phyloP scores from a whole-genome alignment of 2,329 filamentous ascomycete species.

The Fusarium goolgardi region DNA sequence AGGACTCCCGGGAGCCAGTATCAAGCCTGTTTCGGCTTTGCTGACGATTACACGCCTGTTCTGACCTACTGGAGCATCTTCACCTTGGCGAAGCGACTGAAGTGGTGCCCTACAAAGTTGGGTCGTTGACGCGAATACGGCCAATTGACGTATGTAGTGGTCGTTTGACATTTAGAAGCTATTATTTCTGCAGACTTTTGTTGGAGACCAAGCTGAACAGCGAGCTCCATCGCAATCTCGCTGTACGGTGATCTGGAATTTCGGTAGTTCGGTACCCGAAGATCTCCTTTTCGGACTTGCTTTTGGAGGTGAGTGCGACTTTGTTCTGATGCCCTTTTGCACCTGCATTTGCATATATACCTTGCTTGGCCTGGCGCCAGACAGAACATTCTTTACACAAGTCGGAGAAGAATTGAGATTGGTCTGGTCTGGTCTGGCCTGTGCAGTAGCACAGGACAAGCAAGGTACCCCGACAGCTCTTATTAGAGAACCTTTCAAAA shows the following conservation, averaged over 20 bases:
- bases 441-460: constrained; percentile 14
- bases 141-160: constrained; percentile 25
- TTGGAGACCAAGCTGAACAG: constrained; percentile 26
- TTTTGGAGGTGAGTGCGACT: constrained; percentile 34
- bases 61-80: constrained; percentile 21
- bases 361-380: background rate
- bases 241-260: constrained; percentile 33
- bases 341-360: background rate
- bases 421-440: background rate
- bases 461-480: constrained; percentile 17
- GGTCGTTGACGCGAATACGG: constrained; percentile 35
- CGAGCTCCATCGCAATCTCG: constrained; percentile 43
- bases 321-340: constrained; percentile 13
- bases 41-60: constrained; percentile 35
- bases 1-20: constrained; percentile 32
- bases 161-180: constrained; percentile 3
- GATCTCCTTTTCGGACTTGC: constrained; percentile 19
- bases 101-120: constrained; percentile 44
- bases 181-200: constrained; percentile 12
- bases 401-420: background rate
- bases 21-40: constrained; percentile 30
- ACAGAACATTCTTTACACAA: constrained; percentile 3
- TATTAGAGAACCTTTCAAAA: constrained; percentile 27
- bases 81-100: constrained; percentile 31
- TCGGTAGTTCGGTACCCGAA: constrained; percentile 16